These are phyloP conservation scores for Botrytis porri DNA, from an alignment of 2,329 filamentous ascomycete species.

Conservation along the genomic window DNA sequence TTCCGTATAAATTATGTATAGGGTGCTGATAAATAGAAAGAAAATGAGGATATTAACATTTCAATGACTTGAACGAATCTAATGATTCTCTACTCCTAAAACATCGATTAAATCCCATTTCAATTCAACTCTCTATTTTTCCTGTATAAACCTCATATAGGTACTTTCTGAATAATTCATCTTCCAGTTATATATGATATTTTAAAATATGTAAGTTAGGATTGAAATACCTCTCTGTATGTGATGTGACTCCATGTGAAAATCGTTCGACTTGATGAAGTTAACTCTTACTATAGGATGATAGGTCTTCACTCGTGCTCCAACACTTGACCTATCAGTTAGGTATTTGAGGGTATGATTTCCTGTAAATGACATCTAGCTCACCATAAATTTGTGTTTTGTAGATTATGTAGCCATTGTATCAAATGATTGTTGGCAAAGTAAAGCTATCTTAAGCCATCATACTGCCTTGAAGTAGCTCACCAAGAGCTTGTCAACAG, in stretches of 20 bases:
- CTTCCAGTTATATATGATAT: too few relatives aligned
- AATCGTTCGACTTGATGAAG: background rate
- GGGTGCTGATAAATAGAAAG: too few relatives aligned
- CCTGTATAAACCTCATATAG: too few relatives aligned
- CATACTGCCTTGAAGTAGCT: background rate
- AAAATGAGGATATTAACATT: too few relatives aligned
- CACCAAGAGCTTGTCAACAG: background rate
- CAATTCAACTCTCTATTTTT: too few relatives aligned
- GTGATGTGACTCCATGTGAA: background rate
- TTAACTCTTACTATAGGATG: background rate
- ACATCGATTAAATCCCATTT: too few relatives aligned
- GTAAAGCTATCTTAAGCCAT: background rate
- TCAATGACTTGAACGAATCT: too few relatives aligned
- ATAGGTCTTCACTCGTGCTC: background rate
- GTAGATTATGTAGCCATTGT: background rate
- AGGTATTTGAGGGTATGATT: background rate
- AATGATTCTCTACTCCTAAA: too few relatives aligned
- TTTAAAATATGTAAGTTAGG: too few relatives aligned
- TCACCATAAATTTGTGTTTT: background rate
- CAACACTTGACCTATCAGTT: background rate
- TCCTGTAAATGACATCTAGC: background rate
- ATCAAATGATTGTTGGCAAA: background rate
- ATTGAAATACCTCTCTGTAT: too few relatives aligned
- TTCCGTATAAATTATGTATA: too few relatives aligned
- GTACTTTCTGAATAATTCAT: too few relatives aligned